Evolutionary conservation across 164 flowering plant species (phyloP).

Genomic region (Echeveria elegans): DNA sequence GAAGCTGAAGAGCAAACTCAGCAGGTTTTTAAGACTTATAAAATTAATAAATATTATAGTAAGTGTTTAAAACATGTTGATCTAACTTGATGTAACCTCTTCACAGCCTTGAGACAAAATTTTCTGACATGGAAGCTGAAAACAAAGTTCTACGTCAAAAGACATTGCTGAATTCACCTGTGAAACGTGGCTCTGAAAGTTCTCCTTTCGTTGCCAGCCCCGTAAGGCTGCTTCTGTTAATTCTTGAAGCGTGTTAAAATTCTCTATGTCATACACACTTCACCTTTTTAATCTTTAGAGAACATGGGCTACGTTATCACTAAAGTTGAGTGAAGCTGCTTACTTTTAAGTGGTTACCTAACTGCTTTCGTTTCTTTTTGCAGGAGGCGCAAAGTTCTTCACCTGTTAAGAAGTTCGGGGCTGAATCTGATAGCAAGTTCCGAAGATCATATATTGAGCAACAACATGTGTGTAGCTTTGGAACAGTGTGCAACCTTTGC

Average conservation of each 20-base stretch:
- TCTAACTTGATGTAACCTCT: background rate
- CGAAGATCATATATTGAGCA: slow-evolving; percentile 61
- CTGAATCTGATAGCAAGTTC: slow-evolving; percentile 46
- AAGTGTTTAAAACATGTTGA: background rate
- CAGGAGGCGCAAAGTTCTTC: slow-evolving; percentile 61
- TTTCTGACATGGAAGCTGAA: slow-evolving; percentile 73
- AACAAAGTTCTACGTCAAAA: slow-evolving; percentile 74
- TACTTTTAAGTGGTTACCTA: background rate
- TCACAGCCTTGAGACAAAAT: slow-evolving; percentile 75
- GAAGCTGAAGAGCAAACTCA: slow-evolving; percentile 51
- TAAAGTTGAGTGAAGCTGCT: slow-evolving; percentile 10
- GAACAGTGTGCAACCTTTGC: background rate
- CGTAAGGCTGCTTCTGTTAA: slow-evolving; percentile 14
- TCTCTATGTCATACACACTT: background rate
- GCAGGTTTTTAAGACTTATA: slow-evolving; percentile 2
- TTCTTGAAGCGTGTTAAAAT: background rate
- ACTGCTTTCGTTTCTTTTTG: slow-evolving; percentile 7
- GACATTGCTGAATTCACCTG: slow-evolving; percentile 42
- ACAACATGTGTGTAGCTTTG: slow-evolving; percentile 55
- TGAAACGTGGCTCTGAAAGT: slow-evolving; percentile 39
- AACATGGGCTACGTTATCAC: slow-evolving; percentile 62
- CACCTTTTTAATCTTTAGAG: slow-evolving; percentile 41
- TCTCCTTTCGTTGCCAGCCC: slow-evolving; percentile 24
- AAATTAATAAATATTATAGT: background rate
- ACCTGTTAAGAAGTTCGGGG: slow-evolving; percentile 38